Evolutionary conservation across 2,329 filamentous ascomycete species (phyloP), one percentile per base, ranked within the genome.

Genomic region (Venturia nashicola): DNA sequence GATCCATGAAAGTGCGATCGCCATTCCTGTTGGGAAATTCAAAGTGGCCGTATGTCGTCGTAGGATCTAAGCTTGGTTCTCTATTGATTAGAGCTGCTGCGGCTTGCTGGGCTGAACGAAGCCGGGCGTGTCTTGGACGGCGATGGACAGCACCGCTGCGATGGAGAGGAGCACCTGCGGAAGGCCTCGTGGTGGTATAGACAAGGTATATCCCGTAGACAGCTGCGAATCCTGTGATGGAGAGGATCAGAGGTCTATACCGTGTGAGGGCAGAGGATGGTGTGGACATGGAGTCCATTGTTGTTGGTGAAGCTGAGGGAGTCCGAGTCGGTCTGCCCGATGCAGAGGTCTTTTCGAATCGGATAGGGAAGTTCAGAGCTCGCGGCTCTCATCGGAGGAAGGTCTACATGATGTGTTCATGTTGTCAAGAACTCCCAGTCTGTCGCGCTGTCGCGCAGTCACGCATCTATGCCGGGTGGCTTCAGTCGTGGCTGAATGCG

Each of bases 111-210:
- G 59, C 59, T 42, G 36, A 27, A 9, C 42, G 39, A 42, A 43
- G 36, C 14, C 59, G 59, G 12, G 36, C 5, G 14, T 60, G 18
- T 43, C 36, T 42, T 42, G 59, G 27, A 39, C 59, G 59, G 12
- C 59, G 59, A 66, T 86, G 84, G 44, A 89, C 71, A 12, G 87
- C 87, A 73, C 89, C 89, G 71, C 86, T 86, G 66, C 87, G 79
- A 68, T 83, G 86, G 39, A 90, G 75, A 54, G 68, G 65, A 34
- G 63, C 70, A 65, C 69, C 70, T 64, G 64, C 68, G 66, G 68
- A 69, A 32, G 66, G 69, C 55, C 72, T 73, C 65, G 69, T 71
- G 71, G 67, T 72, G 64, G 69, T 73, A 71, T 86, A 88, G 68
- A 85, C 74, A 64, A 84, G 81, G 70, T 85, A 89, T 64, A 81